Base-by-base conservation (phyloP, 352 stramenopile species). In the Saprolegnia parasitica region DNA sequence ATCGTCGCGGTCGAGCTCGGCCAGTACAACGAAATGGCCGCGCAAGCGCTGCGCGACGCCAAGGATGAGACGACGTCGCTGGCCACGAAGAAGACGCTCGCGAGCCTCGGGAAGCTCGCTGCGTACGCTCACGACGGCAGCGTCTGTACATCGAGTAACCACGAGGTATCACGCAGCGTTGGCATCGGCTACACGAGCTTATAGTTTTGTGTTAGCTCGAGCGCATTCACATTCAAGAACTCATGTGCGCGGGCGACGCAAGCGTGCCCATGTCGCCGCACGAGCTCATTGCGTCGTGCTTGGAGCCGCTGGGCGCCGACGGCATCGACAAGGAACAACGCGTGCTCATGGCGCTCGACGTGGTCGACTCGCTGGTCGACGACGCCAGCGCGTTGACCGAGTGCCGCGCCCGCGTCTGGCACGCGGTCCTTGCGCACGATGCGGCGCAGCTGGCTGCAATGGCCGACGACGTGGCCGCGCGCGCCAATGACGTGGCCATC, bases 71-170 rank as follows among this genome's bases (percentile, higher is more conserved):
- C 77, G n/a, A 46, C 56, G 11, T 91, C 77, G 20, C 76, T 93
- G 6, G 35, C 77, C 10, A 81, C 80, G 65, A 80, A 86, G 37
- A 92, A 93, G 64, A 95, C 83, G 4, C 81, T 95, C 72, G 73
- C 77, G 15, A 93, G 87, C 42, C 85, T 93, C 65, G 81, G 84
- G 0, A 91, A 93, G 55, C 85, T 95, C n/a, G 85, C 85, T 42
- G 78, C 83, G 1, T 74, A 90, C 24, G 87, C 83, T 6, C 18
- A 15, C 21, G 32, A 66, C 23, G 26, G 67, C 61, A 72, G 29
- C 40, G 61, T 40, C 24, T 68, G 45, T 32, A 42, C 71, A 73
- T 52, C 60, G 24, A 56, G 57, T 39, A 49, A 71, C 35, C 24
- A 35, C 24, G 52, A 60, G 52, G 52, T 58, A 39, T 60, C 52